Evolutionary conservation across 495 filamentous ascomycete species (phyloP), one percentile per base, ranked within the genome.

Genomic region (Annulohypoxylon stygium): DNA sequence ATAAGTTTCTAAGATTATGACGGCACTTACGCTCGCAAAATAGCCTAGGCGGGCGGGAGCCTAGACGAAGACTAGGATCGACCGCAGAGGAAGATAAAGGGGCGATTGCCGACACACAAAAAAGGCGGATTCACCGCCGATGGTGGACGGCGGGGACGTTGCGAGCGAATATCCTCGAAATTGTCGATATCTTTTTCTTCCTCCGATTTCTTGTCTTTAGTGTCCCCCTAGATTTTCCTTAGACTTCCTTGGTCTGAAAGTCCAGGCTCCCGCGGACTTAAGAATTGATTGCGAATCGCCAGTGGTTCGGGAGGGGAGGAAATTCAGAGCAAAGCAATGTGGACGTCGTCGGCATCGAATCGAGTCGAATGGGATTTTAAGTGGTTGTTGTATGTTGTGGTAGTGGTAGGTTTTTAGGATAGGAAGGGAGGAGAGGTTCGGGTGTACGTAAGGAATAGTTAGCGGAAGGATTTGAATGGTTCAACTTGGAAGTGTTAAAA

Each of bases 1-100:
- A 39, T 39, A 39, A 39, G 43, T 6, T 18, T 20, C 18, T 47
- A 47, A 47, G 4, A 14, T n/a, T 26, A 39, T 57, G 47, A 50
- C 20, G 59, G 58, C 69, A 77, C 77, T 79, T 70, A 79, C 77
- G 67, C 75, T 70, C 65, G 65, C 50, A 63, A 68, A 57, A 53
- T 16, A 74, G 75, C 75, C 77, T 74, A 77, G 75, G 77, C 73
- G 77, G 73, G 75, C 77, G 75, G 64, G 55, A 67, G 70, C 75
- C 77, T 74, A 77, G 77, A 77, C 75, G 69, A 72, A 77, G 73
- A 75, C 69, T 54, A 59, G 50, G 51, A 60, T 66, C 54, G 59
- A 68, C 65, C 59, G 34, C 59, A 67, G 69, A 65, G 61, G 43
- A 23, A 51, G 48, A 62, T 62, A 66, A 67, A 63, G 57, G 64